These are phyloP conservation scores for Helichrysum umbraculigerum DNA, from an alignment of 129 eudicot species.

Conservation along the genomic window DNA sequence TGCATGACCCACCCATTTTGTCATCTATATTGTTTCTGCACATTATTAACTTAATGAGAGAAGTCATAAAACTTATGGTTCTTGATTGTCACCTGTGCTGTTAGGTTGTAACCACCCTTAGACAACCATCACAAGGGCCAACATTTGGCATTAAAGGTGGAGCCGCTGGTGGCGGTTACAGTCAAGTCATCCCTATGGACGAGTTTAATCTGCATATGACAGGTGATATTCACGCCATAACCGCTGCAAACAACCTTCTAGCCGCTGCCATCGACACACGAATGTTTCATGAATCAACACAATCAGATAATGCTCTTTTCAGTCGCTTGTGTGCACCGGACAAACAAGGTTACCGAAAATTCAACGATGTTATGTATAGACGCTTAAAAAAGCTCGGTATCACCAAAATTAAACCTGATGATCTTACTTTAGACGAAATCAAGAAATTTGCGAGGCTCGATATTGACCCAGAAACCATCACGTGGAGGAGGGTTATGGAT, in stretches of 20 bases:
- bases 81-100: constrained; percentile 23
- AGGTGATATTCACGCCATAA: constrained; percentile 96
- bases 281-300: constrained; percentile 2
- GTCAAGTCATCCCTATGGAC: constrained; percentile 98
- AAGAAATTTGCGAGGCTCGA: constrained; percentile 89
- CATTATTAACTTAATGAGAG: neutral
- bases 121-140: constrained; percentile 99
- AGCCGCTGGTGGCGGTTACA: constrained; percentile 99
- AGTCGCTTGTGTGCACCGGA: neutral
- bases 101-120: constrained; percentile 85
- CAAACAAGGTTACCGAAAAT: constrained; percentile 51
- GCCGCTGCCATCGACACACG: neutral
- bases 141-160: constrained; percentile 98
- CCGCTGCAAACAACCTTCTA: constrained; percentile 93
- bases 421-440: constrained; percentile 77
- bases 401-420: constrained; percentile 66
- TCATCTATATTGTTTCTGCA: neutral
- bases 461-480: constrained; percentile 76
- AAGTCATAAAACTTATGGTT: neutral
- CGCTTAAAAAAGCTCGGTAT: constrained; percentile 86
- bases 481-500: constrained; percentile 98
- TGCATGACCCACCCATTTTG: neutral
- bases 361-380: constrained; percentile 72
- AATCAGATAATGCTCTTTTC: constrained; percentile 3
- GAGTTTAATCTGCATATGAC: constrained; percentile 97